Evolutionary conservation across 352 stramenopile species (phyloP).

Genomic region (Globisporangium orthogonon): DNA sequence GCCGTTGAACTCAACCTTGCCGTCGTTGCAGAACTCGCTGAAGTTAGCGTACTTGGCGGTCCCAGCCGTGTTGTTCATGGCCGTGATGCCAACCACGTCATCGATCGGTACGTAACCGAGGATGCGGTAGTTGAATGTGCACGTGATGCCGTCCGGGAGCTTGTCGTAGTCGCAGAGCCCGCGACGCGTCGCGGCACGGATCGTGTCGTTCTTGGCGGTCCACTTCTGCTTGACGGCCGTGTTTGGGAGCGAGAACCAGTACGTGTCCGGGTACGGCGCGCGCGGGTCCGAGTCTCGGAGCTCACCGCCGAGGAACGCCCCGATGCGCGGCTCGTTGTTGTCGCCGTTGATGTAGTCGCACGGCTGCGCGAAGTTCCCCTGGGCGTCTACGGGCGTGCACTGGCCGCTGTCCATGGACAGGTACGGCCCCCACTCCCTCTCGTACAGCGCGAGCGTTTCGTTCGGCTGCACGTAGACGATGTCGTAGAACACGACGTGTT

Average conservation of each 20-base stretch:
- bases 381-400: constrained; percentile 38
- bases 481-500: constrained; percentile 83
- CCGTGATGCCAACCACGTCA: constrained; percentile 72
- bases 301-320: constrained; percentile 55
- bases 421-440: constrained; percentile 63
- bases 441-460: constrained; percentile 61
- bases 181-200: constrained; percentile 21
- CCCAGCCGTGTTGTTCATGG: constrained; percentile 30
- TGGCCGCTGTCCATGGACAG: constrained; percentile 60
- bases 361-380: constrained; percentile 30
- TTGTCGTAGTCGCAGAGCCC: constrained; percentile 3
- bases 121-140: constrained; percentile 71
- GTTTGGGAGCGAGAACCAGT: constrained; percentile 82
- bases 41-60: constrained; percentile 48
- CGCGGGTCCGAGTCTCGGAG: constrained; percentile 39
- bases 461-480: constrained; percentile 73
- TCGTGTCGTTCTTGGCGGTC: constrained; percentile 9
- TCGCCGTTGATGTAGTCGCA: constrained; percentile 78
- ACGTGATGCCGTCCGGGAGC: constrained; percentile 52
- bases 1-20: constrained; percentile 54
- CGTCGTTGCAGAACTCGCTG: constrained; percentile 55
- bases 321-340: constrained; percentile 50
- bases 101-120: constrained; percentile 66
- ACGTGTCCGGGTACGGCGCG: constrained; percentile 62
- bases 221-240: constrained; percentile 27